Conservation (phyloP, 257 asterid genomes). For the Fraxinus anomala region DNA sequence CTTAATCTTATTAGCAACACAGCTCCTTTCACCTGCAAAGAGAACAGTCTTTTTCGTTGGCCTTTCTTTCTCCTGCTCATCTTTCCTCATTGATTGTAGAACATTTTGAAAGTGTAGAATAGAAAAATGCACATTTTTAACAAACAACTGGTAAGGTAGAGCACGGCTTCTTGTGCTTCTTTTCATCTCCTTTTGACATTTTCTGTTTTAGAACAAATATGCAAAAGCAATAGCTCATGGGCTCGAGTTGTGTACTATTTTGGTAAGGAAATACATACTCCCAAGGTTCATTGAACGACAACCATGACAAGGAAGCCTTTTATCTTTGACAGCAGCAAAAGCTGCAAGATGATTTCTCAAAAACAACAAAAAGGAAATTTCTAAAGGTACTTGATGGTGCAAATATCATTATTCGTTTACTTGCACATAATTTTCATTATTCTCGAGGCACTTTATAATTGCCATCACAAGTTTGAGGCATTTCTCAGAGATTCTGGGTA, state of each 20-base stretch:
- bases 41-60: constrained; percentile 13
- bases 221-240: too few relatives aligned
- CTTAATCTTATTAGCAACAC: constrained; percentile 73
- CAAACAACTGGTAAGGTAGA: not conserved
- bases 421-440: not conserved
- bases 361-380: too few relatives aligned
- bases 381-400: too few relatives aligned
- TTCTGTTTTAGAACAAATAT: too few relatives aligned
- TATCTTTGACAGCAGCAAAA: too few relatives aligned
- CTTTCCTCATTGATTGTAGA: not conserved
- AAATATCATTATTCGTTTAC: not conserved
- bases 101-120: not conserved
- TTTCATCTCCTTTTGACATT: not conserved
- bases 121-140: not conserved
- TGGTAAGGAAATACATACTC: too few relatives aligned
- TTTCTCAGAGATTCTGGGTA: not conserved
- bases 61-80: not conserved
- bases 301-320: too few relatives aligned
- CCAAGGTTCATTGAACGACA: too few relatives aligned
- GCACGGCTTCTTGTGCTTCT: not conserved
- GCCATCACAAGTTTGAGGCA: not conserved
- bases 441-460: not conserved
- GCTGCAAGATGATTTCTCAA: too few relatives aligned
- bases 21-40: constrained; percentile 67
- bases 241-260: too few relatives aligned